Conservation (phyloP, 179 eudicot genomes). For the Silene noctiflora region DNA sequence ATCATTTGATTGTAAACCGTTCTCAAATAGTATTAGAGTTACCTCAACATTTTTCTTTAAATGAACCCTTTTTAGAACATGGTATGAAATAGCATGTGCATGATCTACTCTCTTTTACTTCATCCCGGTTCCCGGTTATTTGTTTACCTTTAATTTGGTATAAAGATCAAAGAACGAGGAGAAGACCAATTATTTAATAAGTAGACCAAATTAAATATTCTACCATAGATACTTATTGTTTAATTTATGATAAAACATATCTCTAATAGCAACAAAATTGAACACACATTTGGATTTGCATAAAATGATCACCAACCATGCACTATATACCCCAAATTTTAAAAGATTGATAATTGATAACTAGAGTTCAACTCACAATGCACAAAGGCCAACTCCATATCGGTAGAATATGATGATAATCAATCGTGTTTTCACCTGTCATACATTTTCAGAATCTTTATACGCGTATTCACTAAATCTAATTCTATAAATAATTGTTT, state of each 20-base stretch:
- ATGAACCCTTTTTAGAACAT: too few relatives aligned
- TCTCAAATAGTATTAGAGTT: too few relatives aligned
- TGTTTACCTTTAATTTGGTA: too few relatives aligned
- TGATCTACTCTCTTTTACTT: too few relatives aligned
- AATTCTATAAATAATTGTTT: neutral
- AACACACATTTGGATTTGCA: neutral
- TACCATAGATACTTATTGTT: too few relatives aligned
- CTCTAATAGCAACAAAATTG: neutral
- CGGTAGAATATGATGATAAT: neutral
- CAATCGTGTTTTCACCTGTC: conserved; percentile 22
- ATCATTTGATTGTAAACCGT: too few relatives aligned
- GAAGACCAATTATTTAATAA: too few relatives aligned
- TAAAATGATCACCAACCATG: conserved; percentile 9
- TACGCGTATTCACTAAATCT: conserved; percentile 20
- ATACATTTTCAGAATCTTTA: conserved; percentile 6
- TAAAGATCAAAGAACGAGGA: too few relatives aligned
- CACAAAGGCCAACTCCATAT: conserved; percentile 12
- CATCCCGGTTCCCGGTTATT: too few relatives aligned
- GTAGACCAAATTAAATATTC: too few relatives aligned
- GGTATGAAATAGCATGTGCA: too few relatives aligned
- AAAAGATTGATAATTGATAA: neutral
- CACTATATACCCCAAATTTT: neutral
- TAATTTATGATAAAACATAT: neutral
- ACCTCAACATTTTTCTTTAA: too few relatives aligned
- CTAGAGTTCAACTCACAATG: conserved; percentile 11